Conservation (phyloP, 495 filamentous ascomycete species). For the Trichoderma asperelloides region DNA sequence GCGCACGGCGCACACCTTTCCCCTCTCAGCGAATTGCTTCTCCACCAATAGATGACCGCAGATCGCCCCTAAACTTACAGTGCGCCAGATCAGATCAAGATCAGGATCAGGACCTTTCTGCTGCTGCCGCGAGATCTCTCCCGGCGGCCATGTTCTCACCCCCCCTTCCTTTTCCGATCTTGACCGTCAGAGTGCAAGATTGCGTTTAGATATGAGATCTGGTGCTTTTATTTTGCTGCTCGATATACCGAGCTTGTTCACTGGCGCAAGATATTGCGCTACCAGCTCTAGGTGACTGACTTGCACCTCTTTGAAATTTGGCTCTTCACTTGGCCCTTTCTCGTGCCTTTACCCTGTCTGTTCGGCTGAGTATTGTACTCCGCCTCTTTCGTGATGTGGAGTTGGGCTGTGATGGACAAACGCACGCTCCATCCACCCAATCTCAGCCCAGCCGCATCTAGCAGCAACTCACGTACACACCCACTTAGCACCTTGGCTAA, state of each 20-base stretch:
- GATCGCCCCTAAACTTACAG: slow-evolving; percentile 2
- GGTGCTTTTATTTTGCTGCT: not conserved
- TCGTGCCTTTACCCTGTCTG: too few relatives aligned
- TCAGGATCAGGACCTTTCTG: not conserved
- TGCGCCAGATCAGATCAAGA: slow-evolving; percentile 7
- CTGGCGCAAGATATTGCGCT: too few relatives aligned
- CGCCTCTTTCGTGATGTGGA: not conserved
- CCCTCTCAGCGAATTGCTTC: not conserved
- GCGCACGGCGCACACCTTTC: not conserved
- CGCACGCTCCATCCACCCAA: not conserved
- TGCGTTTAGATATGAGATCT: not conserved
- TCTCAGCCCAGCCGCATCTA: not conserved
- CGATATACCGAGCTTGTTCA: not conserved
- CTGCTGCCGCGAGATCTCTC: not conserved
- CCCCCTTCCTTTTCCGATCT: not conserved
- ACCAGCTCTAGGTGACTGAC: too few relatives aligned
- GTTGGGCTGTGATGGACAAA: not conserved
- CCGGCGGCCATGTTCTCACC: not conserved
- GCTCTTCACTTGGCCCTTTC: too few relatives aligned
- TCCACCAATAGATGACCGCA: not conserved
- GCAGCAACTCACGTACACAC: not conserved
- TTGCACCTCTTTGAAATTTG: too few relatives aligned
- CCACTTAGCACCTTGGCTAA: not conserved
- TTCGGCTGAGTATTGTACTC: not conserved
- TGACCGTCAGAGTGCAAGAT: not conserved